phyloP scores from a whole-genome alignment of 306 rosid species.

The Begonia loranthoides region DNA sequence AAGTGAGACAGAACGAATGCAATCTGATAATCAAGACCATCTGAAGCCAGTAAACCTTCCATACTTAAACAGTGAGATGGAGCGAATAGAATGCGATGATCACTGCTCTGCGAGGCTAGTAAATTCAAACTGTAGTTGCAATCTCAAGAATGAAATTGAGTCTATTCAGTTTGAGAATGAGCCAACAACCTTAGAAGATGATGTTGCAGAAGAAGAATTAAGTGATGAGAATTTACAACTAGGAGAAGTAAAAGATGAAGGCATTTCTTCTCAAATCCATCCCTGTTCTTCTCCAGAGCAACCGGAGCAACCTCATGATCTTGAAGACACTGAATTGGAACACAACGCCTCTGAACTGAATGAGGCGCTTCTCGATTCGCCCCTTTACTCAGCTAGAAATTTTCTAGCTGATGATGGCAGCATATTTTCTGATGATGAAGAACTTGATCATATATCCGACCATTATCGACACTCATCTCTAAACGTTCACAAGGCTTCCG shows the following conservation, averaged over 20 bases:
- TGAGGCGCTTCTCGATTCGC: conserved; percentile 15
- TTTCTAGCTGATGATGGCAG: conserved; percentile 57
- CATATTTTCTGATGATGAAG: conserved; percentile 55
- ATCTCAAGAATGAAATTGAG: conserved; percentile 1
- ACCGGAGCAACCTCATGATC: conserved; percentile 20
- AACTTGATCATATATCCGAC: conserved; percentile 27
- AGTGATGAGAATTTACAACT: conserved; percentile 10
- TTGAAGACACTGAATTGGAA: conserved; percentile 16
- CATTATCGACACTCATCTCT: conserved; percentile 16
- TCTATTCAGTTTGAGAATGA: conserved; percentile 4
- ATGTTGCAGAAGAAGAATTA: conserved; percentile 14
- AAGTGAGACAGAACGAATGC: conserved; percentile 8
- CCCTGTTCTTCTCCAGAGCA: conserved; percentile 22
- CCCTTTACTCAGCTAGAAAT: conserved; percentile 27
- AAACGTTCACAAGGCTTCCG: conserved; percentile 10
- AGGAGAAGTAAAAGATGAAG: conserved; percentile 17
- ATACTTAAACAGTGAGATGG: neutral
- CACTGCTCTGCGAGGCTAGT: neutral
- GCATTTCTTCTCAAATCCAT: conserved; percentile 17
- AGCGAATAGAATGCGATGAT: neutral
- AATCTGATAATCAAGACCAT: conserved; percentile 4
- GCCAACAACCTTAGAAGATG: conserved; percentile 2
- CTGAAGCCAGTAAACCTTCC: conserved; percentile 3
- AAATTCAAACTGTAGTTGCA: neutral
- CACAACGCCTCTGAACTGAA: conserved; percentile 30